Evolutionary conservation across 345 rosid species (phyloP).

Genomic region (Hibiscus syriacus): DNA sequence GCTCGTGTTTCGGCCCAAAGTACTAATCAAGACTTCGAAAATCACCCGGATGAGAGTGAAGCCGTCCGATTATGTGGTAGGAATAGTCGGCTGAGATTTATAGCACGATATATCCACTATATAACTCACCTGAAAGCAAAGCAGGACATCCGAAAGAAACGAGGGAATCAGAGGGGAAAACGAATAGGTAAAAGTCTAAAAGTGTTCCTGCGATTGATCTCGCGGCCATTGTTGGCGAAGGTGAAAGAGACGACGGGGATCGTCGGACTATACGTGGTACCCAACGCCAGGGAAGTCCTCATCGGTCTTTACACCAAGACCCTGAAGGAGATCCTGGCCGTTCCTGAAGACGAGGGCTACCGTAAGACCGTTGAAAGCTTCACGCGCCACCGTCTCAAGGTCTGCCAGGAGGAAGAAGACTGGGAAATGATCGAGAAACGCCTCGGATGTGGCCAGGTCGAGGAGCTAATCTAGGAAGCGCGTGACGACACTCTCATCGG

Average conservation of each 20-base stretch:
- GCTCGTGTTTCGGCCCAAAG: neutral
- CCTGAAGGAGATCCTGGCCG: conserved; percentile 89
- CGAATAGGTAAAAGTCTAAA: neutral
- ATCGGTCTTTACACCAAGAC: conserved; percentile 75
- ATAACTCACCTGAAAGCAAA: neutral
- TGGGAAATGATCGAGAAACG: conserved; percentile 87
- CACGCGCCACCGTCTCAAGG: conserved; percentile 70
- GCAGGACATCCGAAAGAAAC: too few relatives aligned
- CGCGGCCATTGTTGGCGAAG: conserved; percentile 86
- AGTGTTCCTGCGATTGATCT: conserved; percentile 30
- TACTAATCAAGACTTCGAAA: neutral
- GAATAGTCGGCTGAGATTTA: neutral
- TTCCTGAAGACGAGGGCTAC: conserved; percentile 94
- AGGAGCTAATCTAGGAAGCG: conserved; percentile 96
- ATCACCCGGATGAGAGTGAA: neutral
- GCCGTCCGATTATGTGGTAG: neutral
- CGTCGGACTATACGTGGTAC: conserved; percentile 90
- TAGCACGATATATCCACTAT: neutral
- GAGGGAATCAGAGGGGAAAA: neutral
- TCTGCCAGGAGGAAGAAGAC: conserved; percentile 70
- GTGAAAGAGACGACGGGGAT: conserved; percentile 94
- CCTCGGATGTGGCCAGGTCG: conserved; percentile 94
- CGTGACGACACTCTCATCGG: conserved; percentile 77
- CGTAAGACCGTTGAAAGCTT: conserved; percentile 89
- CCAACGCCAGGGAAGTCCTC: conserved; percentile 80